Evolutionary conservation across 192 early-diverging fungal genomes (phyloP).

Genomic region (Lobosporangium transversale): DNA sequence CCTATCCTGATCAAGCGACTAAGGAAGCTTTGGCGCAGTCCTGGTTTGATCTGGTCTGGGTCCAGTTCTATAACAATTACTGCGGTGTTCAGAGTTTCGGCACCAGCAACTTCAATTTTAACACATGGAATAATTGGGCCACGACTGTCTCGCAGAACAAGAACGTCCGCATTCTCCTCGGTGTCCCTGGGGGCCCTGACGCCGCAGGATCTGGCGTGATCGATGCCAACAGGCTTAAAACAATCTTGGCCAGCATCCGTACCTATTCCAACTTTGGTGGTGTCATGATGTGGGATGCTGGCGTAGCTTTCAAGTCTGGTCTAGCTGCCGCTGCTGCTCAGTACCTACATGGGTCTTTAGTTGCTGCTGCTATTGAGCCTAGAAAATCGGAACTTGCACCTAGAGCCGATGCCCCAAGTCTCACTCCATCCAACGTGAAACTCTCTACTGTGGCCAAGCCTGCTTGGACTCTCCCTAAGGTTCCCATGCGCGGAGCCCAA

Average conservation of each 20-base stretch:
- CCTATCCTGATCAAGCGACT: constrained; percentile 66
- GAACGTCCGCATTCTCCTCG: constrained; percentile 66
- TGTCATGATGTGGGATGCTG: constrained; percentile 74
- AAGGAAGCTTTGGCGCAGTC: constrained; percentile 65
- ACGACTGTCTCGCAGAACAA: constrained; percentile 63
- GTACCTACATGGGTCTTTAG: neutral
- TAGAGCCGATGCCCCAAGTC: neutral
- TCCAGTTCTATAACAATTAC: constrained; percentile 77
- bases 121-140: constrained; percentile 71
- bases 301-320: constrained; percentile 22
- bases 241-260: constrained; percentile 27
- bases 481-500: too few species aligned
- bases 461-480: too few species aligned
- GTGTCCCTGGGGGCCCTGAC: constrained; percentile 64
- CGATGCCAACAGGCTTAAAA: constrained; percentile 27
- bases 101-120: constrained; percentile 62
- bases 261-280: constrained; percentile 66
- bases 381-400: too few species aligned
- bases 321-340: constrained; percentile 20
- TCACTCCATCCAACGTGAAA: neutral
- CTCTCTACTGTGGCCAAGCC: too few species aligned
- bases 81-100: constrained; percentile 63
- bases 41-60: constrained; percentile 72
- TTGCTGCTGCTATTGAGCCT: neutral
- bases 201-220: constrained; percentile 60